Percentiles rank a stretch among this genome's conserved stretches.
These are phyloP conservation scores for Clathrospora elynae DNA, from an alignment of 2,329 filamentous ascomycete species.

Conservation along the genomic window DNA sequence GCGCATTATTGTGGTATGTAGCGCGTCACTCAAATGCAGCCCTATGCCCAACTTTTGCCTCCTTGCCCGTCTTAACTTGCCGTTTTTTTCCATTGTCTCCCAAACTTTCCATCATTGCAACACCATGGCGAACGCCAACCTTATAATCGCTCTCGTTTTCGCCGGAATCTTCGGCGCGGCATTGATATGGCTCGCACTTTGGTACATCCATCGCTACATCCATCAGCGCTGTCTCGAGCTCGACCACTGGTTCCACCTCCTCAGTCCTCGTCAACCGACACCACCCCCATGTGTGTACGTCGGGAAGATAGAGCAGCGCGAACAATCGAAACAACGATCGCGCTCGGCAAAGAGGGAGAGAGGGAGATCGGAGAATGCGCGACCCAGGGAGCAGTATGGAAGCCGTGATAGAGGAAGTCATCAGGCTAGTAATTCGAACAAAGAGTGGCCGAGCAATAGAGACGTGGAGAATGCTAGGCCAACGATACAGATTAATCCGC, in stretches of 20 bases:
- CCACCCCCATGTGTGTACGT: conserved; percentile 3
- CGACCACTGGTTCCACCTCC: conserved; percentile 21
- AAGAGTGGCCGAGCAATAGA: conserved; percentile 1
- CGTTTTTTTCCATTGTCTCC: not conserved
- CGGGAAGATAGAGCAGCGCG: conserved; percentile 5
- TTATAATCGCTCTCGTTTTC: conserved; percentile 27
- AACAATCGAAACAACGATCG: conserved; percentile 5
- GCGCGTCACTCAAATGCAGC: no score
- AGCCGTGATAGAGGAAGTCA: not conserved
- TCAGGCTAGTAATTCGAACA: not conserved
- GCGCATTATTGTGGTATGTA: no score
- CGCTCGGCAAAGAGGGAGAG: conserved; percentile 9
- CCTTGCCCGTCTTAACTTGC: not conserved
- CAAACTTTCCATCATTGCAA: no score
- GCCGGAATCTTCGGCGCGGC: conserved; percentile 28
- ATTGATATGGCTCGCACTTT: conserved; percentile 26
- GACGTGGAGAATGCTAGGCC: conserved; percentile 2
- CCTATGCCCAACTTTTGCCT: no score
- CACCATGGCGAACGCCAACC: conserved; percentile 18
- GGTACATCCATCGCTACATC: conserved; percentile 25
- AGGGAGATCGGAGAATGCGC: conserved; percentile 1
- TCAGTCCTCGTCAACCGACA: not conserved
- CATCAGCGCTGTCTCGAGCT: conserved; percentile 22
- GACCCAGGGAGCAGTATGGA: conserved; percentile 2
- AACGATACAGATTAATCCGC: conserved; percentile 2